A percentile compares a stretch with the other conserved stretches of the same genome.
Evolutionary conservation across 1,284 basidiomycete genomes (phyloP).

Genomic region (Schizophyllum amplum): DNA sequence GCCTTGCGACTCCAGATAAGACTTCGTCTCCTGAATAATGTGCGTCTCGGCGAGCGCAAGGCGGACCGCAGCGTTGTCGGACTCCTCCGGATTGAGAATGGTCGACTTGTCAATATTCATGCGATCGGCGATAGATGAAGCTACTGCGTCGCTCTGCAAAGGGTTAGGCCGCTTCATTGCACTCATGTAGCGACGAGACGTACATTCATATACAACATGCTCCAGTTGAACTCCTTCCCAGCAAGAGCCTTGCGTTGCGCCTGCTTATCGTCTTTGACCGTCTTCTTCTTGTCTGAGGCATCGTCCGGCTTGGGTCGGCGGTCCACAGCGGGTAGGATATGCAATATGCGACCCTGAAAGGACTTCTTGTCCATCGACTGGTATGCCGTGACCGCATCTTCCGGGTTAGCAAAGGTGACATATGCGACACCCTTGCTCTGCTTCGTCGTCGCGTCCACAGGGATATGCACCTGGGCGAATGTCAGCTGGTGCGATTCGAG

Average conservation of each 20-base stretch:
- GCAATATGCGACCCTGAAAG: slow-evolving; percentile 89
- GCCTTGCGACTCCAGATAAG: slow-evolving; percentile 75
- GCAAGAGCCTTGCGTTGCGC: slow-evolving; percentile 68
- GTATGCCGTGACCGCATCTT: slow-evolving; percentile 71
- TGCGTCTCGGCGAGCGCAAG: slow-evolving; percentile 95
- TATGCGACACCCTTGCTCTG: slow-evolving; percentile 82
- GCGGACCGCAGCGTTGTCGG: slow-evolving; percentile 79
- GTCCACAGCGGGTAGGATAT: slow-evolving; percentile 81
- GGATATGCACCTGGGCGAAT: slow-evolving; percentile 68
- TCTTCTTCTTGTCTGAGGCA: slow-evolving; percentile 40
- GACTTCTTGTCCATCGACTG: slow-evolving; percentile 76
- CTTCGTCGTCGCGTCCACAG: slow-evolving; percentile 60
- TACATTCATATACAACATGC: slow-evolving; percentile 96
- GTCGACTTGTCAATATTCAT: slow-evolving; percentile 82
- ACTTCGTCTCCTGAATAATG: slow-evolving; percentile 91
- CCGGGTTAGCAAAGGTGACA: slow-evolving; percentile 62
- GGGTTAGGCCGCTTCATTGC: slow-evolving; percentile 16
- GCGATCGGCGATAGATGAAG: slow-evolving; percentile 74
- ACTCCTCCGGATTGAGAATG: slow-evolving; percentile 68
- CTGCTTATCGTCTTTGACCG: slow-evolving; percentile 62
- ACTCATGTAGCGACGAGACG: no score
- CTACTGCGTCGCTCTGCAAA: slow-evolving; percentile 83
- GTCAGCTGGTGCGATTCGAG: neutral
- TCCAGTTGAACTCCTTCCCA: slow-evolving; percentile 92
- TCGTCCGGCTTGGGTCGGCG: slow-evolving; percentile 40